Percentiles rank a stretch among this genome's conserved stretches.
These are phyloP conservation scores for Paramecium pentaurelia DNA, from an alignment of 73 alveolate genomes.

Conservation along the genomic window DNA sequence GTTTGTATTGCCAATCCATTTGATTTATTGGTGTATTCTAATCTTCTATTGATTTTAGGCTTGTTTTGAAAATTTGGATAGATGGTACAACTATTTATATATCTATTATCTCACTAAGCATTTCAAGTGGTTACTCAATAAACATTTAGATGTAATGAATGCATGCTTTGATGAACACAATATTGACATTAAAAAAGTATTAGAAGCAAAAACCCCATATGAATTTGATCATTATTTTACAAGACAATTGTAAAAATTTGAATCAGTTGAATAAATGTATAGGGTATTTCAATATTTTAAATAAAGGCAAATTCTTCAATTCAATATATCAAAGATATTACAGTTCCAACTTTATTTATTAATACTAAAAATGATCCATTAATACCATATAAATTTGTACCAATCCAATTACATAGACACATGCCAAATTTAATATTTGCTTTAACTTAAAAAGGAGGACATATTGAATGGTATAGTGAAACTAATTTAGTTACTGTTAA, in stretches of 20 bases:
- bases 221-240: conserved; percentile 59
- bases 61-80: conserved; percentile 17
- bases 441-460: conserved; percentile 57
- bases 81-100: conserved; percentile 39
- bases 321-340: background rate
- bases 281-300: background rate
- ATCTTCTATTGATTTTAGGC: background rate
- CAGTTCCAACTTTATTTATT: conserved; percentile 47
- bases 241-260: background rate
- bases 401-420: background rate
- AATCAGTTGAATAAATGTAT: conserved; percentile 34
- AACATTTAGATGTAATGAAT: conserved; percentile 50
- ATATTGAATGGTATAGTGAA: conserved; percentile 50
- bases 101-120: background rate
- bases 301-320: conserved; percentile 6
- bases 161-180: background rate
- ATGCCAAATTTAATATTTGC: conserved; percentile 50
- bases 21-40: conserved; percentile 50
- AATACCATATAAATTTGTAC: background rate
- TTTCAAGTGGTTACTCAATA: conserved; percentile 44
- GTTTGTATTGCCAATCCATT: conserved; percentile 56
- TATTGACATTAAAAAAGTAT: conserved; percentile 50
- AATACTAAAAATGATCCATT: conserved; percentile 55
- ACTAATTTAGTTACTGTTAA: conserved; percentile 7
- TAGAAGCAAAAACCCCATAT: conserved; percentile 5